A percentile compares a stretch with the other conserved stretches of the same genome.
Conservation (phyloP, 495 filamentous ascomycete species). For the Penicillium dipodomyicola region DNA sequence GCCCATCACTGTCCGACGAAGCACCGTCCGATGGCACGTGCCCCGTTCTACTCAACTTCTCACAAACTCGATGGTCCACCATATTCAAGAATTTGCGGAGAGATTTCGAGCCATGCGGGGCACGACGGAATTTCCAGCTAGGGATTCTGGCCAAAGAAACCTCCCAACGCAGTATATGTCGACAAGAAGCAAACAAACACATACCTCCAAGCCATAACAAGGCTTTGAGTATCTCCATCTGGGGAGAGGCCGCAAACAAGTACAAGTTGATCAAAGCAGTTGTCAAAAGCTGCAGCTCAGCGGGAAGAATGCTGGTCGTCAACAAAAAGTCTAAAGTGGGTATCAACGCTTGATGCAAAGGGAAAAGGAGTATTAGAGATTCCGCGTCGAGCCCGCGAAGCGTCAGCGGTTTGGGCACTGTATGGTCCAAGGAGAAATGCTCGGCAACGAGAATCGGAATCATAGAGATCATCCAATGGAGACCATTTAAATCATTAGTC, state of each 20-base stretch:
- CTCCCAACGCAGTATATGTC: slow-evolving; percentile 78
- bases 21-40: slow-evolving; percentile 28
- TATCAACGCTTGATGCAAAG: slow-evolving; percentile 81
- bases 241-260: slow-evolving; percentile 74
- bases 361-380: slow-evolving; percentile 67
- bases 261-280: slow-evolving; percentile 78
- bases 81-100: slow-evolving; percentile 50
- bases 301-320: slow-evolving; percentile 77
- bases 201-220: slow-evolving; percentile 88
- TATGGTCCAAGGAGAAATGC: slow-evolving; percentile 34
- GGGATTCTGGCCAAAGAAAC: slow-evolving; percentile 84
- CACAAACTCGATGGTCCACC: slow-evolving; percentile 49
- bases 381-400: slow-evolving; percentile 55
- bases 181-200: slow-evolving; percentile 67
- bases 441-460: slow-evolving; percentile 57
- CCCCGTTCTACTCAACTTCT: slow-evolving; percentile 39
- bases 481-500: slow-evolving; percentile 53
- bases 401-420: slow-evolving; percentile 33
- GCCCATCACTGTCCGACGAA: slow-evolving; percentile 46
- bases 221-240: slow-evolving; percentile 76
- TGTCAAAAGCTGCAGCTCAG: slow-evolving; percentile 86
- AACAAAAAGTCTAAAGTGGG: slow-evolving; percentile 72
- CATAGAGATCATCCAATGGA: slow-evolving; percentile 73
- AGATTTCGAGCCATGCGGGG: slow-evolving; percentile 44
- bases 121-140: slow-evolving; percentile 78